phyloP scores from a whole-genome alignment of 192 early-diverging fungal species.

The Coemansia interrupta region DNA sequence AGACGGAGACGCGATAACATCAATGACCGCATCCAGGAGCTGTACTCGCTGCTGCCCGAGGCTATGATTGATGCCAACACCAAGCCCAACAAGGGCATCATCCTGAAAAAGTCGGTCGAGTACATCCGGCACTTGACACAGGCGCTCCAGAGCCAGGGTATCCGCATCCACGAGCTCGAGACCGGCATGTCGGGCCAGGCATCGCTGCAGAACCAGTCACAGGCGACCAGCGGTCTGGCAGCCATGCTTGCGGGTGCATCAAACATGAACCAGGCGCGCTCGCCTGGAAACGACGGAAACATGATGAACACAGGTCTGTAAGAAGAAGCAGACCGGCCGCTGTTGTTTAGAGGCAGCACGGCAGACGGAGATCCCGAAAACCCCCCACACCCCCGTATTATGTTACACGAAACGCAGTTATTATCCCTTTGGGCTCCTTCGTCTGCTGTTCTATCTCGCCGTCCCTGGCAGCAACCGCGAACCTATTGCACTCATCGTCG shows the following conservation, averaged over 20 bases:
- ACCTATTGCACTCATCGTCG: background rate
- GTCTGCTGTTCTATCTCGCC: background rate
- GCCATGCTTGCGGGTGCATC: conserved; percentile 49
- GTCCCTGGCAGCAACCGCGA: background rate
- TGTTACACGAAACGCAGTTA: background rate
- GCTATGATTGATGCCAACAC: conserved; percentile 67
- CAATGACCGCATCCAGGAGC: conserved; percentile 96
- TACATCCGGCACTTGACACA: conserved; percentile 82
- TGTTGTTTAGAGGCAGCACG: too few relatives aligned
- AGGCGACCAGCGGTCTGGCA: conserved; percentile 40
- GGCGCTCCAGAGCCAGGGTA: conserved; percentile 60
- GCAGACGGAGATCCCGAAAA: too few relatives aligned
- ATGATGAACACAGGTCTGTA: conserved; percentile 45
- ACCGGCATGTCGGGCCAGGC: conserved; percentile 47
- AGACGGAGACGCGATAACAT: conserved; percentile 93
- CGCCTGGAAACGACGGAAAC: conserved; percentile 16
- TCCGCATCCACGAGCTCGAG: conserved; percentile 73
- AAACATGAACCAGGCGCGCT: conserved; percentile 22
- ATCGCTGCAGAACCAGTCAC: conserved; percentile 28
- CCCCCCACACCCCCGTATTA: too few relatives aligned
- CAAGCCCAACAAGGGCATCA: conserved; percentile 96
- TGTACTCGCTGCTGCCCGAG: conserved; percentile 81
- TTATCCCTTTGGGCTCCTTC: background rate
- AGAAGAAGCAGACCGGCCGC: background rate
- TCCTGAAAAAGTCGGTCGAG: conserved; percentile 89